Conservation (phyloP, 73 alveolate species). For the Paramecium biaurelia region DNA sequence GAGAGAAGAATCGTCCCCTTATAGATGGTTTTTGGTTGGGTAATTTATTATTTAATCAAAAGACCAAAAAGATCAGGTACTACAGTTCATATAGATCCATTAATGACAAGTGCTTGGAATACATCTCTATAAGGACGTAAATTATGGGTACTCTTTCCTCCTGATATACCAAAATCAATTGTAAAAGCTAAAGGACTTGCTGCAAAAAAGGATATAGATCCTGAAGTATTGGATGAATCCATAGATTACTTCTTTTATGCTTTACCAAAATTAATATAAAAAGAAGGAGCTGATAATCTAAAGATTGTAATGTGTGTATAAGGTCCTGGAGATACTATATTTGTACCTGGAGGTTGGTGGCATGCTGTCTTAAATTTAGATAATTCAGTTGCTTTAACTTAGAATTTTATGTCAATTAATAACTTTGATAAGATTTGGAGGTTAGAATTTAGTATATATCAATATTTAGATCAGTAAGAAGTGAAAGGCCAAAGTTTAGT, state of each 20-base stretch:
- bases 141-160: conserved; percentile 82
- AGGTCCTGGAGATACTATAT: conserved; percentile 88
- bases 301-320: conserved; percentile 62
- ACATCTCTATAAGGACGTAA: conserved; percentile 78
- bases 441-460: background rate
- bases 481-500: conserved; percentile 45
- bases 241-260: conserved; percentile 76
- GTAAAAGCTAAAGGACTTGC: conserved; percentile 68
- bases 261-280: conserved; percentile 68
- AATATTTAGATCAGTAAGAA: background rate
- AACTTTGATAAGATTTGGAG: conserved; percentile 84
- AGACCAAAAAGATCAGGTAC: conserved; percentile 86
- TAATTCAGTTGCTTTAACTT: conserved; percentile 86
- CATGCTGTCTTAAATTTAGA: conserved; percentile 92
- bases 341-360: conserved; percentile 97
- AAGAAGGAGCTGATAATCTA: conserved; percentile 52
- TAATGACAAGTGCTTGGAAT: conserved; percentile 87
- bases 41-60: background rate
- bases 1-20: conserved; percentile 84
- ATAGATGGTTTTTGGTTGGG: conserved; percentile 88
- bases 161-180: conserved; percentile 61
- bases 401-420: conserved; percentile 61
- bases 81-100: conserved; percentile 81
- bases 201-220: conserved; percentile 60
- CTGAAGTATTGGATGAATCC: conserved; percentile 83